Evolutionary conservation across 495 filamentous ascomycete genomes (phyloP).

Genomic region (Neurospora sp.): DNA sequence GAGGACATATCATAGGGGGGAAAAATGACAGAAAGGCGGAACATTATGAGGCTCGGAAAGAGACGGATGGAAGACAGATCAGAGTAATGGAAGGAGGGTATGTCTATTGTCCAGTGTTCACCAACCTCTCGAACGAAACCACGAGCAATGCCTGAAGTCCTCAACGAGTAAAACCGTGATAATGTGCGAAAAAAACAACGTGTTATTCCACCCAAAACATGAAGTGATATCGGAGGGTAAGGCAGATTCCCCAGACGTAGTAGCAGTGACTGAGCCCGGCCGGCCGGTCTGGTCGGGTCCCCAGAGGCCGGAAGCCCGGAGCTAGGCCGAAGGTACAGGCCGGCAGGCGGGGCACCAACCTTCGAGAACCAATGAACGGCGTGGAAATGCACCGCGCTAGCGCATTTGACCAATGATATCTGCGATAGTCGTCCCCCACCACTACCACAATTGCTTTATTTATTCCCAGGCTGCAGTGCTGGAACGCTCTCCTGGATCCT

Average conservation of each 20-base stretch:
- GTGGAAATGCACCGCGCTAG: background rate
- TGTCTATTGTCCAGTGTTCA: background rate
- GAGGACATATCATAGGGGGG: no score
- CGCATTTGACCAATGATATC: background rate
- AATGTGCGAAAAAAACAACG: background rate
- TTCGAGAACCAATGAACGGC: background rate
- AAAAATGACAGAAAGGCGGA: no score
- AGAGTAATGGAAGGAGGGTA: background rate
- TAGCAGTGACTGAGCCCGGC: background rate
- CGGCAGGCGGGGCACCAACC: background rate
- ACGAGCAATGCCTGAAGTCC: background rate
- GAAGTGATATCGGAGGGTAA: background rate
- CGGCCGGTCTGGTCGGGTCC: background rate
- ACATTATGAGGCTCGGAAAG: no score
- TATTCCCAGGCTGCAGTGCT: no score
- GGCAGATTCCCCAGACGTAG: background rate
- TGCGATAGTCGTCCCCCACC: no score
- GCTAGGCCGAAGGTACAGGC: background rate
- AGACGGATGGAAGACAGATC: background rate
- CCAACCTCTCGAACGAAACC: background rate
- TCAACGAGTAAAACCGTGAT: background rate
- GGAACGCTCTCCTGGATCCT: no score
- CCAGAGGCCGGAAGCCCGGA: background rate
- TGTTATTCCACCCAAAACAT: background rate
- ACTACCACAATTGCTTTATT: no score